Percentiles rank a stretch among this genome's conserved stretches.
Evolutionary conservation across 2,329 filamentous ascomycete genomes (phyloP).

Genomic region (Ceratocystis ficicola): DNA sequence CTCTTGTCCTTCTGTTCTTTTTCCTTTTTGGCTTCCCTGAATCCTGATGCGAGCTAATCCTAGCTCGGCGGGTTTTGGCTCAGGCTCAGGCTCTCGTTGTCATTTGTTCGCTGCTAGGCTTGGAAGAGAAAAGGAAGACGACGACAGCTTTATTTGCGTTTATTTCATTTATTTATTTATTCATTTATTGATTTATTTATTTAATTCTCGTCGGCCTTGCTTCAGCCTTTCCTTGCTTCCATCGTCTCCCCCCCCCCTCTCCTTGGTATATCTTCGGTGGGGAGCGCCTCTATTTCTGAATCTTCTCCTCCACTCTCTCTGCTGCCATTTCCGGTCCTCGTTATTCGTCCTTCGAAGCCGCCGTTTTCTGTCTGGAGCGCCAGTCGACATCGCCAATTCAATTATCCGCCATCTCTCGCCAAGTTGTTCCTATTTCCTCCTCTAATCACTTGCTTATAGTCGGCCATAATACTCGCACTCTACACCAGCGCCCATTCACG

Average conservation of each 20-base stretch:
- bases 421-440: not conserved
- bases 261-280: conserved; percentile 4
- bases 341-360: not conserved
- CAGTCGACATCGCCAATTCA: not conserved
- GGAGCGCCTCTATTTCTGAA: not conserved
- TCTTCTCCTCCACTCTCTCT: not conserved
- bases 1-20: conserved; percentile 3
- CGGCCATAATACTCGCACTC: not conserved
- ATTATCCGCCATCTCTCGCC: not conserved
- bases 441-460: not conserved
- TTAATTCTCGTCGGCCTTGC: conserved; percentile 1
- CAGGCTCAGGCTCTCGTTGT: not conserved
- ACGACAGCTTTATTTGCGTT: not conserved
- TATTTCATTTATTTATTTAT: conserved; percentile 4
- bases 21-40: conserved; percentile 6
- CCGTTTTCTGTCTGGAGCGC: not conserved
- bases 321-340: not conserved
- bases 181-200: not conserved
- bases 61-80: conserved; percentile 3
- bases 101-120: not conserved
- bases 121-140: not conserved
- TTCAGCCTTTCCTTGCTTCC: conserved; percentile 4
- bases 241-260: not conserved
- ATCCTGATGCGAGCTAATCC: conserved; percentile 1
- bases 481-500: not conserved